Evolutionary conservation across 2,329 filamentous ascomycete genomes (phyloP).

Genomic region (Alternaria triticimaculans): DNA sequence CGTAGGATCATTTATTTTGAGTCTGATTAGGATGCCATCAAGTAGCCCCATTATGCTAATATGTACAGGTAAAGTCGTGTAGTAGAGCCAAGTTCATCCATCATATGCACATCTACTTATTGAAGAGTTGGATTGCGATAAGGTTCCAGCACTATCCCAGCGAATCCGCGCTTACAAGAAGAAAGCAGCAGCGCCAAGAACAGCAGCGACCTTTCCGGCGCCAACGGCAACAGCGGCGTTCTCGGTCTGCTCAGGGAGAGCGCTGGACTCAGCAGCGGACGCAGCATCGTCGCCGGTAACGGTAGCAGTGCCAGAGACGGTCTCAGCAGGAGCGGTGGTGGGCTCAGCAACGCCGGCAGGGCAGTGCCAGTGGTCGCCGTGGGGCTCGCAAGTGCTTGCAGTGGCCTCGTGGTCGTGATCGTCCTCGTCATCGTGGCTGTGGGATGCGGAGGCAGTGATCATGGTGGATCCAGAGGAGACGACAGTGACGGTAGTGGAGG

Average conservation of each 20-base stretch:
- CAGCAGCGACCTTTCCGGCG: background rate
- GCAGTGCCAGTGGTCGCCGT: conserved; percentile 38
- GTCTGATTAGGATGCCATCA: background rate
- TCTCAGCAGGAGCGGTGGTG: conserved; percentile 18
- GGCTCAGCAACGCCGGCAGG: conserved; percentile 36
- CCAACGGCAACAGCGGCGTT: conserved; percentile 8
- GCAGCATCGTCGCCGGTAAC: conserved; percentile 3
- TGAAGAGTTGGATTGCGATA: background rate
- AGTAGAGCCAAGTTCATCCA: background rate
- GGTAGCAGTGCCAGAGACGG: conserved; percentile 9
- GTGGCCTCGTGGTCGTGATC: conserved; percentile 34
- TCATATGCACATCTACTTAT: background rate
- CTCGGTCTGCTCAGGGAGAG: conserved; percentile 7
- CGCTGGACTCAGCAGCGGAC: conserved; percentile 8
- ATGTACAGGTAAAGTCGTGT: background rate
- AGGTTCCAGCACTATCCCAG: background rate
- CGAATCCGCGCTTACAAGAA: conserved; percentile 4
- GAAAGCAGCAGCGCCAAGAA: conserved; percentile 9
- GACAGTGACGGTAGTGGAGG: background rate
- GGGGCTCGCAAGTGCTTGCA: conserved; percentile 35
- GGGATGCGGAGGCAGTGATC: conserved; percentile 1
- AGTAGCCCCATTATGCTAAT: background rate
- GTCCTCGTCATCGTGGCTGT: conserved; percentile 24
- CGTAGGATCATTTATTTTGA: background rate
- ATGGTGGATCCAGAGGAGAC: conserved; percentile 4